phyloP scores from a whole-genome alignment of 78 protist genomes.

The Paratrimastix pyriformis region DNA sequence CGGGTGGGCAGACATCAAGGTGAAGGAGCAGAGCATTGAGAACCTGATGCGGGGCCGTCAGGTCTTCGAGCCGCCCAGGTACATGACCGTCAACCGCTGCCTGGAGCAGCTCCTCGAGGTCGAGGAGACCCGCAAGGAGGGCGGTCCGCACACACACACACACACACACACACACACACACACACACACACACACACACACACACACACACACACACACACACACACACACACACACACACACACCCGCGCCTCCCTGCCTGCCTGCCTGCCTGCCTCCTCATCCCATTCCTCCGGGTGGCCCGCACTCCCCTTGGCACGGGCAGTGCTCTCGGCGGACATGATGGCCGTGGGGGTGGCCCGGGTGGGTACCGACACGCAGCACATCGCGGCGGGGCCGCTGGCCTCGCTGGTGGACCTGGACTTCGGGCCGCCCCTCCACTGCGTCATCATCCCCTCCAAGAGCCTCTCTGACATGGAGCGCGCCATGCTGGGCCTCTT shows the following conservation, averaged over 20 bases:
- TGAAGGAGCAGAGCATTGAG: slow-evolving; percentile 78
- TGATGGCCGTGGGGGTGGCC: slow-evolving; percentile 69
- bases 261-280: no score
- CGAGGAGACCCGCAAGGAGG: slow-evolving; percentile 33
- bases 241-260: no score
- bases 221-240: no score
- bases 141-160: no score
- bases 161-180: no score
- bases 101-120: slow-evolving; percentile 73
- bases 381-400: slow-evolving; percentile 56
- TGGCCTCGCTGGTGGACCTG: slow-evolving; percentile 48
- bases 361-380: slow-evolving; percentile 82
- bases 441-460: slow-evolving; percentile 56
- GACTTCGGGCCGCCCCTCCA: slow-evolving; percentile 88
- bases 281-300: neutral
- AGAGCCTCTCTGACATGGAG: slow-evolving; percentile 59
- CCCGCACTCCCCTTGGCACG: neutral
- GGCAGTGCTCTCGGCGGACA: slow-evolving; percentile 17
- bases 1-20: slow-evolving; percentile 91
- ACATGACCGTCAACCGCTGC: slow-evolving; percentile 83
- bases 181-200: no score
- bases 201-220: no score
- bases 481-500: neutral
- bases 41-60: slow-evolving; percentile 69
- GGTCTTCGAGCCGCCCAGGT: slow-evolving; percentile 93